Conservation (phyloP, 2,329 filamentous ascomycete species). For the Colletotrichum endophyticum region DNA sequence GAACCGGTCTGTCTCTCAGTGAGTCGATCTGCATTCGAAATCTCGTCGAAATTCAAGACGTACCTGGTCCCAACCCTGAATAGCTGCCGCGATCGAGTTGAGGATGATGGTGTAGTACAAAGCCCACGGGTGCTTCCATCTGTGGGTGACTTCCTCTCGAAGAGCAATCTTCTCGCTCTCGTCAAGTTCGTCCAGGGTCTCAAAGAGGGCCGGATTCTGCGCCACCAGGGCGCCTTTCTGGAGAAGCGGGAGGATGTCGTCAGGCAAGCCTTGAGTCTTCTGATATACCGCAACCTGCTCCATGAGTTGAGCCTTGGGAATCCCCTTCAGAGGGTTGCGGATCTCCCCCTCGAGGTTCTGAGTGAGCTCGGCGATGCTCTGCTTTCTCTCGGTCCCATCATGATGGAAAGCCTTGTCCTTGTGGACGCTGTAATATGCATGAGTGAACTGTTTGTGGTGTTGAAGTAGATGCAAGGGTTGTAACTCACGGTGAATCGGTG, state of each 20-base stretch:
- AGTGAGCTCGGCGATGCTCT: constrained; percentile 2
- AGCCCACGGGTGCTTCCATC: constrained; percentile 53
- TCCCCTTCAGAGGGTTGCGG: constrained; percentile 54
- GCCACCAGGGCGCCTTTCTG: constrained; percentile 59
- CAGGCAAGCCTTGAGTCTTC: constrained; percentile 46
- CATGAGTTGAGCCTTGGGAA: constrained; percentile 57
- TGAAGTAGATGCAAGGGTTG: rapidly evolving
- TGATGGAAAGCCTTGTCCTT: background rate
- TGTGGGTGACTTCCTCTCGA: constrained; percentile 48
- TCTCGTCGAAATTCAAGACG: background rate
- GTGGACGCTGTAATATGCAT: background rate
- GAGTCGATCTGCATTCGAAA: background rate
- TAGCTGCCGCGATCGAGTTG: constrained; percentile 58
- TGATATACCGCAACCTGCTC: constrained; percentile 60
- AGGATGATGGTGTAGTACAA: constrained; percentile 56
- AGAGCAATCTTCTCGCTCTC: constrained; percentile 46
- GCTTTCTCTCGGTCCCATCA: background rate
- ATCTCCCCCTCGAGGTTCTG: constrained; percentile 31
- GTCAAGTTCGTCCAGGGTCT: constrained; percentile 49
- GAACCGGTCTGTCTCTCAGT: constrained; percentile 39
- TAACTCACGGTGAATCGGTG: background rate
- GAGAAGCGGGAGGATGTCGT: constrained; percentile 48
- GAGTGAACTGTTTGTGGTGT: rapidly evolving
- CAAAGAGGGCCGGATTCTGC: constrained; percentile 51
- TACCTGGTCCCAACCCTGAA: constrained; percentile 52